phyloP scores from a whole-genome alignment of 108 stramenopile genomes.

The Nitzschia sp. region DNA sequence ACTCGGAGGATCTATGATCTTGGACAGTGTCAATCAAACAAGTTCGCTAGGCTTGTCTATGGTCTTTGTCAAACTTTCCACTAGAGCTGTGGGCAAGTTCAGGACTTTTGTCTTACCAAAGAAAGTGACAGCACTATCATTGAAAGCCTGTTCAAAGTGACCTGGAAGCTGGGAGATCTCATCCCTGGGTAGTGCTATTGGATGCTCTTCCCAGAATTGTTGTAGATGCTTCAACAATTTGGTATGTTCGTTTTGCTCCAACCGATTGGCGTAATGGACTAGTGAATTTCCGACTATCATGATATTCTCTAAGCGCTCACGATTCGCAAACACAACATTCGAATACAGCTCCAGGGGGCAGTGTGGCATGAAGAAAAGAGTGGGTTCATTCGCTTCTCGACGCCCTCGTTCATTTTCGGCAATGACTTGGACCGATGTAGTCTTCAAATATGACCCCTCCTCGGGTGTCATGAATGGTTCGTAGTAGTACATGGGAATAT shows the following conservation, averaged over 20 bases:
- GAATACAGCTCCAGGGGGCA: slow-evolving; percentile 44
- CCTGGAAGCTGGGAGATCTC: slow-evolving; percentile 25
- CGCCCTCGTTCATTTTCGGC: slow-evolving; percentile 39
- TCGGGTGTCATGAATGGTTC: slow-evolving; percentile 39
- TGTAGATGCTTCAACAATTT: slow-evolving; percentile 20
- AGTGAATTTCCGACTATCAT: slow-evolving; percentile 47
- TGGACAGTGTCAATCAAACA: no score
- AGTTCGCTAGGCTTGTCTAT: no score
- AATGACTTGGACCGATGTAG: slow-evolving; percentile 23
- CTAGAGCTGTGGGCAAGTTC: no score
- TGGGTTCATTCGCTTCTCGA: slow-evolving; percentile 13
- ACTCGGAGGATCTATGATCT: no score
- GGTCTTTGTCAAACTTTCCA: no score
- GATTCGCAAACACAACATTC: slow-evolving; percentile 44
- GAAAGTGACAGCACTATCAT: slow-evolving; percentile 38
- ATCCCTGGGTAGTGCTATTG: background rate
- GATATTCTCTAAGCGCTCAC: slow-evolving; percentile 21
- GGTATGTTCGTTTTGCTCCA: slow-evolving; percentile 16
- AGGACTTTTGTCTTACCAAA: slow-evolving; percentile 1
- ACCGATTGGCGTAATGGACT: slow-evolving; percentile 14
- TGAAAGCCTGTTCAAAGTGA: slow-evolving; percentile 45
- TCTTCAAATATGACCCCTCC: slow-evolving; percentile 26
- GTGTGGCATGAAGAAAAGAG: slow-evolving; percentile 62
- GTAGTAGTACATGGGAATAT: slow-evolving; percentile 24
- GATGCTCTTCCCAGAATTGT: slow-evolving; percentile 28